phyloP scores from a whole-genome alignment of 2,329 filamentous ascomycete species.

The Clonostachys byssicola region DNA sequence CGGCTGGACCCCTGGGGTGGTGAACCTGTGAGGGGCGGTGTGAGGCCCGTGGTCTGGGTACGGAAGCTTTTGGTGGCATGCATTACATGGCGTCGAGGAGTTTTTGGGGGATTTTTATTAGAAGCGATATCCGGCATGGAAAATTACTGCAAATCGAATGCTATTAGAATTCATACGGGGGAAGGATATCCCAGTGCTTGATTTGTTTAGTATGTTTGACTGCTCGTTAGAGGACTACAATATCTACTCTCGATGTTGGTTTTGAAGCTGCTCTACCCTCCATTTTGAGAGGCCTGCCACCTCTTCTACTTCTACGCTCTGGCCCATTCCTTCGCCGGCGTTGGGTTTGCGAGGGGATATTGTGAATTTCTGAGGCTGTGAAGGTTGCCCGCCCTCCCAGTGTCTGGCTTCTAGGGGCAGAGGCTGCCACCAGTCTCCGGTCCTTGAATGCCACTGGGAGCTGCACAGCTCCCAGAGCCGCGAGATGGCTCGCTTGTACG shows the following conservation, averaged over 20 bases:
- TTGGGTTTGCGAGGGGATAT: neutral
- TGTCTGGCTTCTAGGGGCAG: slow-evolving; percentile 58
- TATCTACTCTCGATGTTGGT: neutral
- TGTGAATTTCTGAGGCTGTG: slow-evolving; percentile 10
- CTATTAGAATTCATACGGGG: too few relatives aligned
- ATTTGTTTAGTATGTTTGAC: too few relatives aligned
- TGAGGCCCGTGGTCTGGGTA: neutral
- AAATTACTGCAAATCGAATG: too few relatives aligned
- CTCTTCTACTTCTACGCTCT: slow-evolving; percentile 26
- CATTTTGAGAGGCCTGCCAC: slow-evolving; percentile 32
- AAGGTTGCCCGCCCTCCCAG: slow-evolving; percentile 51
- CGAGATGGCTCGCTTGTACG: slow-evolving; percentile 72
- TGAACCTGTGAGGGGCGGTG: slow-evolving; percentile 40
- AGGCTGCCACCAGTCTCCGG: slow-evolving; percentile 68
- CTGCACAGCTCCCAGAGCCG: slow-evolving; percentile 83
- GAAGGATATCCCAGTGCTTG: too few relatives aligned
- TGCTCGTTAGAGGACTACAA: too few relatives aligned
- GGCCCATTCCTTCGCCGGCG: slow-evolving; percentile 21
- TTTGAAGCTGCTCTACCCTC: slow-evolving; percentile 24
- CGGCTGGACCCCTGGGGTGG: slow-evolving; percentile 72
- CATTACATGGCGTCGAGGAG: too few relatives aligned
- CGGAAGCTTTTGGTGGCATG: too few relatives aligned
- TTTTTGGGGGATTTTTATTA: too few relatives aligned
- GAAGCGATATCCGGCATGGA: too few relatives aligned
- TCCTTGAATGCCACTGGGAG: slow-evolving; percentile 63